These are phyloP conservation scores for Nepenthes mirabilis DNA, from an alignment of 148 eudicot genomes.

Conservation along the genomic window DNA sequence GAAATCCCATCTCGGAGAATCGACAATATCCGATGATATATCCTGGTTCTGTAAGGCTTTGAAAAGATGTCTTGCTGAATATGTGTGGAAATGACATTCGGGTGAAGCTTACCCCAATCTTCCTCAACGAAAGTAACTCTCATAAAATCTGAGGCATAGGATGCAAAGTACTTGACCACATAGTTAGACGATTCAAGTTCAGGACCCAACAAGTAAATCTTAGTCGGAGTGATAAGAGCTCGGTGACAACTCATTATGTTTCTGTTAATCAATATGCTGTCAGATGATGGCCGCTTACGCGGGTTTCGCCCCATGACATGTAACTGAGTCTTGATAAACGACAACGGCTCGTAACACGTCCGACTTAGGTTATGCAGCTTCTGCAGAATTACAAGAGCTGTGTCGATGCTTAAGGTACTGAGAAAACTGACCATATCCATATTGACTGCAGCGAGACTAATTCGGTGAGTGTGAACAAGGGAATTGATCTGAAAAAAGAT, in stretches of 20 bases:
- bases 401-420: slow-evolving; percentile 30
- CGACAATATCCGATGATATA: slow-evolving; percentile 66
- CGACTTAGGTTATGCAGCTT: slow-evolving; percentile 57
- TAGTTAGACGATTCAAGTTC: slow-evolving; percentile 83
- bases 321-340: slow-evolving; percentile 35
- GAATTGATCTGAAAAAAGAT: slow-evolving; percentile 85
- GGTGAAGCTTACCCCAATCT: slow-evolving; percentile 77
- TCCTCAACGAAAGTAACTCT: slow-evolving; percentile 96
- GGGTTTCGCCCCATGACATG: slow-evolving; percentile 20
- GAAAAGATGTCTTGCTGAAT: slow-evolving; percentile 58
- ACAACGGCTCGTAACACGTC: slow-evolving; percentile 68
- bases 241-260: slow-evolving; percentile 81
- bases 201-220: slow-evolving; percentile 85
- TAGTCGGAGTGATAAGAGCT: slow-evolving; percentile 68
- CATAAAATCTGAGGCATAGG: slow-evolving; percentile 73
- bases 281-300: slow-evolving; percentile 29
- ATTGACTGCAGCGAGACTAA: slow-evolving; percentile 68
- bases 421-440: slow-evolving; percentile 51
- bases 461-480: slow-evolving; percentile 66
- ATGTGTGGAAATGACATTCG: slow-evolving; percentile 42
- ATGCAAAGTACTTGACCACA: slow-evolving; percentile 71
- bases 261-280: slow-evolving; percentile 31
- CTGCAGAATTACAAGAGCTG: slow-evolving; percentile 40
- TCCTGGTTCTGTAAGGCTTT: slow-evolving; percentile 49
- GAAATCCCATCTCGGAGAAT: slow-evolving; percentile 68